These are phyloP conservation scores for Solanum habrochaites DNA, from an alignment of 257 asterid species.

Conservation along the genomic window DNA sequence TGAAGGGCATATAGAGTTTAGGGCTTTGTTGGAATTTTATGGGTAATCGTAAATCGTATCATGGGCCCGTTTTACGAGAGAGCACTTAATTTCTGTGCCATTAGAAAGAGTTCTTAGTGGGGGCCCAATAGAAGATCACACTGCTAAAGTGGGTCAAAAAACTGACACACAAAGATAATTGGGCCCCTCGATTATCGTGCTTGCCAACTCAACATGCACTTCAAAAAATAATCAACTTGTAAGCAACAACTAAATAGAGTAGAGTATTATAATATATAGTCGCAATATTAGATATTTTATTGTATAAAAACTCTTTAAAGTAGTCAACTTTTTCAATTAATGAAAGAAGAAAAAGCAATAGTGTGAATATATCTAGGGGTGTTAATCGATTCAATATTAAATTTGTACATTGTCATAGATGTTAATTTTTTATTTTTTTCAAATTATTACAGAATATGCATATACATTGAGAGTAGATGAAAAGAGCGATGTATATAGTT, in stretches of 20 bases:
- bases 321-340: too few species aligned
- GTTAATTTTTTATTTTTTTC: neutral
- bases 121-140: neutral
- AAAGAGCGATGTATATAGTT: constrained; percentile 40
- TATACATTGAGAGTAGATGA: constrained; percentile 35
- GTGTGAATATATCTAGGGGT: neutral
- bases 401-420: neutral
- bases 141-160: neutral
- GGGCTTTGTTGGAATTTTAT: constrained; percentile 12
- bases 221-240: neutral
- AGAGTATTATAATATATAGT: neutral
- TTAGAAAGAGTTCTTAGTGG: neutral
- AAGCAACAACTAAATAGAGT: neutral
- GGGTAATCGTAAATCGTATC: constrained; percentile 21
- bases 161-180: neutral
- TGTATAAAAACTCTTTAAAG: neutral
- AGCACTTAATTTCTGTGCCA: constrained; percentile 11
- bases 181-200: constrained; percentile 14
- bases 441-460: constrained; percentile 26
- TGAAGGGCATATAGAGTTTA: neutral
- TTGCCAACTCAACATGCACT: constrained; percentile 3
- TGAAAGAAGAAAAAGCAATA: neutral
- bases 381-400: too few species aligned
- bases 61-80: neutral
- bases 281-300: too few species aligned